These are phyloP conservation scores for Hymenoscyphus fructigenus DNA, from an alignment of 2,329 filamentous ascomycete species.

Conservation along the genomic window DNA sequence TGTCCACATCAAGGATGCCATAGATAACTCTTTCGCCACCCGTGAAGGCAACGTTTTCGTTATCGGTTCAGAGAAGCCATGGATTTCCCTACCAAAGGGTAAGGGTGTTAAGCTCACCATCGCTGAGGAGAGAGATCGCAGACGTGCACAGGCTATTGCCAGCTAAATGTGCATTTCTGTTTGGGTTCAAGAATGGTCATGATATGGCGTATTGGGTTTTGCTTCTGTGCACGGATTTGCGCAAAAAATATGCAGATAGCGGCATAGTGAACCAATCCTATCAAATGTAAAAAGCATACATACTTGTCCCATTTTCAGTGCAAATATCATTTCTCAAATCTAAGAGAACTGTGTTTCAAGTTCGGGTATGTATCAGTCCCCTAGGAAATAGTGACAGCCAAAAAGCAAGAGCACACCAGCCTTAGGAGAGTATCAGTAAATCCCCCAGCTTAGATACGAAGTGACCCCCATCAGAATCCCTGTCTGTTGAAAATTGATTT, in stretches of 20 bases:
- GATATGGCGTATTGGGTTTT: conserved; percentile 37
- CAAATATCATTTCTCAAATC: background rate
- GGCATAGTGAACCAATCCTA: conserved; percentile 36
- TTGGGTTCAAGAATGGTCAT: conserved; percentile 28
- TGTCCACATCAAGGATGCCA: conserved; percentile 99
- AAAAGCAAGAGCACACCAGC: background rate
- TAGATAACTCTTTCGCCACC: conserved; percentile 99
- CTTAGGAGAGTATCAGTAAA: background rate
- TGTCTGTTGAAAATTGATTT: conserved; percentile 1
- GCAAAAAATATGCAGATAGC: conserved; percentile 32
- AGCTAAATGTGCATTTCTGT: conserved; percentile 33
- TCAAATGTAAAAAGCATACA: conserved; percentile 27
- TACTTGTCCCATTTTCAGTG: conserved; percentile 16
- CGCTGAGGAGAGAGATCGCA: conserved; percentile 98
- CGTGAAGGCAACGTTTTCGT: conserved; percentile 99
- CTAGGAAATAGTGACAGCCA: background rate
- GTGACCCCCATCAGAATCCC: conserved; percentile 22
- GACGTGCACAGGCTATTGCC: conserved; percentile 61
- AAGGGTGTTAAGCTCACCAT: conserved; percentile 99
- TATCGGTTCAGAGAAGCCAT: conserved; percentile 97
- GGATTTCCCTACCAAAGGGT: conserved; percentile 99
- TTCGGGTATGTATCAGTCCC: background rate
- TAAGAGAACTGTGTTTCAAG: background rate
- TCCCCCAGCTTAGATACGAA: background rate
- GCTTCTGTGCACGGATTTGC: conserved; percentile 28